Percentiles rank a stretch among this genome's conserved stretches.
Evolutionary conservation across 1,284 basidiomycete genomes (phyloP).

Genomic region (Pseudozyma sp.): DNA sequence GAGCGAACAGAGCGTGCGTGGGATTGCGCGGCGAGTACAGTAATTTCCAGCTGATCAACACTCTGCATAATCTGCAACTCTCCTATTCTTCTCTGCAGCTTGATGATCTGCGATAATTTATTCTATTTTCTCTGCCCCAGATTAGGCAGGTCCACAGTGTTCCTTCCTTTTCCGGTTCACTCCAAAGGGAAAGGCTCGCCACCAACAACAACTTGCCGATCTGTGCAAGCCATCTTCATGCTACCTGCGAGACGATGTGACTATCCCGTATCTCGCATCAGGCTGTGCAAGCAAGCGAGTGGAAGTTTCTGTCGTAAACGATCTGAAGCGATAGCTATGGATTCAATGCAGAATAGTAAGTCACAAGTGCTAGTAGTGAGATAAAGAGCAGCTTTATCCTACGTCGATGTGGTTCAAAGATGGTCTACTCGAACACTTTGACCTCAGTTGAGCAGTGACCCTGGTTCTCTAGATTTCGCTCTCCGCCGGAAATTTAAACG

Average conservation of each 20-base stretch:
- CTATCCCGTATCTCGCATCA: too few relatives aligned
- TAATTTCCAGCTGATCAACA: too few relatives aligned
- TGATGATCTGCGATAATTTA: too few relatives aligned
- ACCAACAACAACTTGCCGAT: too few relatives aligned
- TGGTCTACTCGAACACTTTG: not conserved
- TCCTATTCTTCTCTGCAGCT: too few relatives aligned
- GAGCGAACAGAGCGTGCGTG: too few relatives aligned
- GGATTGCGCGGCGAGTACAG: too few relatives aligned
- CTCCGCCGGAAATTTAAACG: slow-evolving; percentile 11
- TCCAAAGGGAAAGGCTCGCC: not conserved
- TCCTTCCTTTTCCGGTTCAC: not conserved
- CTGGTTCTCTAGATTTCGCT: not conserved
- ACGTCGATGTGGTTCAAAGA: slow-evolving; percentile 2
- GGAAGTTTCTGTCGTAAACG: not conserved
- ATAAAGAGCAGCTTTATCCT: not conserved
- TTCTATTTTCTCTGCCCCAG: too few relatives aligned
- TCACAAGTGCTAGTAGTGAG: not conserved
- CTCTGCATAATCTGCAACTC: too few relatives aligned
- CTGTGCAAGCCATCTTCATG: too few relatives aligned
- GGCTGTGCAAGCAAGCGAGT: not conserved
- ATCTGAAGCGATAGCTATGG: too few relatives aligned
- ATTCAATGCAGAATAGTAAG: not conserved
- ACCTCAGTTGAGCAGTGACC: not conserved
- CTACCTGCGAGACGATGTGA: too few relatives aligned
- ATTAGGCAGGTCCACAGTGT: not conserved